A percentile compares a stretch with the other conserved stretches of the same genome.
Conservation (phyloP, 345 rosid genomes). For the Ceriops zippeliana region DNA sequence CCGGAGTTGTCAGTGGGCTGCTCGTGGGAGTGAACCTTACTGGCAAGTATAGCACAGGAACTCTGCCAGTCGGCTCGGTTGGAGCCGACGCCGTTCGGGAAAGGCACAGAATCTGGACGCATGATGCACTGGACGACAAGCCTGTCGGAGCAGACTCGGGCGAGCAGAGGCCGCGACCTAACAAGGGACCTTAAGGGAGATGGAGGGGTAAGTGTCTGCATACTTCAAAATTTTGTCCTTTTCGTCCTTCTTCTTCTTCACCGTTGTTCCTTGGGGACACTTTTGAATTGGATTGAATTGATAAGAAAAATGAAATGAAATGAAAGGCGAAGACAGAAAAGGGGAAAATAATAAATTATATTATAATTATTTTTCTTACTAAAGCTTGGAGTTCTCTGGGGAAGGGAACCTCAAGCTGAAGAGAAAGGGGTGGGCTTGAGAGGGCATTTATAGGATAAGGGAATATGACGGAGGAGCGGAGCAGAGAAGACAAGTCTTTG, state of each 20-base stretch:
- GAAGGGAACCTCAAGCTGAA: slow-evolving; percentile 64
- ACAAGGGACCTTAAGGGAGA: slow-evolving; percentile 23
- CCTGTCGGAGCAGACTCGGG: neutral
- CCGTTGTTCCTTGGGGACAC: too few species aligned
- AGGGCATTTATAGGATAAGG: slow-evolving; percentile 26
- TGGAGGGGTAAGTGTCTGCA: slow-evolving; percentile 47
- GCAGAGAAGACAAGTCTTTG: neutral
- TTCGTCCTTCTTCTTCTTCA: too few species aligned
- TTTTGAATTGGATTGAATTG: too few species aligned
- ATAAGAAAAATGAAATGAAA: neutral
- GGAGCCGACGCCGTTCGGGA: slow-evolving; percentile 41
- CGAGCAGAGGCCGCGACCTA: slow-evolving; percentile 4
- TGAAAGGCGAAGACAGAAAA: neutral
- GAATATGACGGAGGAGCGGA: neutral
- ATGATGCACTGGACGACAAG: slow-evolving; percentile 31
- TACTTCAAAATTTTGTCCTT: neutral
- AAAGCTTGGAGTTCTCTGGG: slow-evolving; percentile 45
- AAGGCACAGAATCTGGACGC: slow-evolving; percentile 42
- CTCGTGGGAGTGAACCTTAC: slow-evolving; percentile 53
- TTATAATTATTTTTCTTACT: neutral
- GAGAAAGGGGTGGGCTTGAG: neutral
- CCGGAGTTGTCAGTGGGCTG: slow-evolving; percentile 29
- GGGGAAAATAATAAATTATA: neutral
- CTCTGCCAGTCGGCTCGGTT: slow-evolving; percentile 72
- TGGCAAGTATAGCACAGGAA: slow-evolving; percentile 71